Evolutionary conservation across 2,329 filamentous ascomycete species (phyloP).

Genomic region (Fusarium miscanthi): DNA sequence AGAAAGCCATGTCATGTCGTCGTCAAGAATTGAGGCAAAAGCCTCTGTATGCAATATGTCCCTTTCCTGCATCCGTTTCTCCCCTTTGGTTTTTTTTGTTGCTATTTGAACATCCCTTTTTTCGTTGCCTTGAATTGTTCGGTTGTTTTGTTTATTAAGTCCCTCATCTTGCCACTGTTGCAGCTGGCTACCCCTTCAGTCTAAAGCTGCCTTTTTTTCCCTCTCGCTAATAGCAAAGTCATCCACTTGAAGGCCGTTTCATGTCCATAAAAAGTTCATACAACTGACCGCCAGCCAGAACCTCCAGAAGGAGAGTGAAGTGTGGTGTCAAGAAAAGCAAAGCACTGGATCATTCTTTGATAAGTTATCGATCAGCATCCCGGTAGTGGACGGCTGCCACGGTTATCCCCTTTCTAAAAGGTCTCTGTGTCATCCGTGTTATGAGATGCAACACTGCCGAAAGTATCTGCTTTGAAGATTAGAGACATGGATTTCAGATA

Average conservation of each 20-base stretch:
- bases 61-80: slow-evolving; percentile 11
- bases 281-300: slow-evolving; percentile 12
- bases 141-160: slow-evolving; percentile 27
- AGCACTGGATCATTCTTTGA: slow-evolving; percentile 10
- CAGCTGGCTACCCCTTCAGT: slow-evolving; percentile 24
- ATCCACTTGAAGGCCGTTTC: slow-evolving; percentile 16
- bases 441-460: slow-evolving; percentile 50
- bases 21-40: slow-evolving; percentile 45
- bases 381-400: slow-evolving; percentile 4
- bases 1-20: slow-evolving; percentile 48
- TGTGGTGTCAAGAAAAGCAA: slow-evolving; percentile 9
- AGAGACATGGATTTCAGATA: background rate
- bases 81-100: slow-evolving; percentile 16
- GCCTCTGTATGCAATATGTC: slow-evolving; percentile 31
- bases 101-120: slow-evolving; percentile 15
- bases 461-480: slow-evolving; percentile 48
- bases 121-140: slow-evolving; percentile 17
- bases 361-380: slow-evolving; percentile 7
- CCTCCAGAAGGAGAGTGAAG: slow-evolving; percentile 1
- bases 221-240: slow-evolving; percentile 19
- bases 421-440: slow-evolving; percentile 54
- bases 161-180: slow-evolving; percentile 18
- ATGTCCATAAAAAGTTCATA: slow-evolving; percentile 17
- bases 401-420: slow-evolving; percentile 44
- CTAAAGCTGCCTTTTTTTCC: slow-evolving; percentile 31